phyloP scores from a whole-genome alignment of 2,329 filamentous ascomycete genomes.

The Endoconidiophora polonica region DNA sequence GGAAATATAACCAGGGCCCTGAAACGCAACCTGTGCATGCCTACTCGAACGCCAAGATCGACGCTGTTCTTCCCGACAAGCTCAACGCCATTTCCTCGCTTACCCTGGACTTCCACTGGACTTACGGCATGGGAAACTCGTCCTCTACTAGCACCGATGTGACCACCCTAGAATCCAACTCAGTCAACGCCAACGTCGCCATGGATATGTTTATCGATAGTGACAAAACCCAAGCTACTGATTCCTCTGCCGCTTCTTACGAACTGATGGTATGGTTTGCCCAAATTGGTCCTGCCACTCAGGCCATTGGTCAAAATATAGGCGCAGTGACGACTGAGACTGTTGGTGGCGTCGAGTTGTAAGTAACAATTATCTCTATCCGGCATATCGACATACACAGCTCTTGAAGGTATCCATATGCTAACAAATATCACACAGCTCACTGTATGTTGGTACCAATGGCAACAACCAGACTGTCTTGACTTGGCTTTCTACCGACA shows the following conservation, averaged over 20 bases:
- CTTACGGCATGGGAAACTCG: conserved; percentile 29
- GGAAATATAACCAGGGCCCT: conserved; percentile 30
- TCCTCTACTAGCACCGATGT: conserved; percentile 22
- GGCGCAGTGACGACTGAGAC: conserved; percentile 21
- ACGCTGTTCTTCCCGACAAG: conserved; percentile 26
- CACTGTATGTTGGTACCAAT: conserved; percentile 28
- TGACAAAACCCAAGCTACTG: conserved; percentile 23
- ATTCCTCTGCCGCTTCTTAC: conserved; percentile 27
- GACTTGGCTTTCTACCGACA: conserved; percentile 28
- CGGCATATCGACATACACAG: too few species aligned
- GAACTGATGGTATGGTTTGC: conserved; percentile 44
- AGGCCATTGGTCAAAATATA: conserved; percentile 28
- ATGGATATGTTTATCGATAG: conserved; percentile 41
- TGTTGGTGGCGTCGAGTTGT: conserved; percentile 28
- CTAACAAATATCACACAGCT: conserved; percentile 17
- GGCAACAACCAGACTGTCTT: conserved; percentile 27
- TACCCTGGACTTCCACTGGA: conserved; percentile 31
- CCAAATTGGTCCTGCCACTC: conserved; percentile 27
- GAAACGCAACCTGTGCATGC: conserved; percentile 33
- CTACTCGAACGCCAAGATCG: conserved; percentile 35
- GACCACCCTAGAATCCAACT: conserved; percentile 19
- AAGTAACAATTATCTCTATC: conserved; percentile 14
- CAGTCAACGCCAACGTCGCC: conserved; percentile 37
- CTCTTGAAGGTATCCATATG: too few species aligned
- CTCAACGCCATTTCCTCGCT: conserved; percentile 25